These are phyloP conservation scores for Cryomyces minteri DNA, from an alignment of 495 filamentous ascomycete genomes.

Conservation along the genomic window DNA sequence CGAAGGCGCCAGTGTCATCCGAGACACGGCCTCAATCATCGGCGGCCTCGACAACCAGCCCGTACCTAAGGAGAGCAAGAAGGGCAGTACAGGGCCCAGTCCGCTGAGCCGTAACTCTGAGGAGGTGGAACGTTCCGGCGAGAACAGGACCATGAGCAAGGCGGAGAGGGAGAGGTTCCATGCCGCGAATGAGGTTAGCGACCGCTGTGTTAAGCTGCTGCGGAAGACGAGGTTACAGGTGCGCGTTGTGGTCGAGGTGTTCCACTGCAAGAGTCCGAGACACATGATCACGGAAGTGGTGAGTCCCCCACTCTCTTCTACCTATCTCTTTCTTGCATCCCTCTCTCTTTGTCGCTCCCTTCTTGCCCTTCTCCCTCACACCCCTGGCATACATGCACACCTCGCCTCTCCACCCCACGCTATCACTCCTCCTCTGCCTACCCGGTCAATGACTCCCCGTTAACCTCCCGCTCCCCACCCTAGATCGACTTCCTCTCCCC, in stretches of 20 bases:
- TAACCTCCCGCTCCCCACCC: background rate
- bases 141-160: constrained; percentile 17
- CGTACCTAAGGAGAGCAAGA: background rate
- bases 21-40: constrained; percentile 41
- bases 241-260: constrained; percentile 79
- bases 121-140: constrained; percentile 25
- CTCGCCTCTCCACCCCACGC: too few species aligned
- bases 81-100: background rate
- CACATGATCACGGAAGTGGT: constrained; percentile 30
- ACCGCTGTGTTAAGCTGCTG: constrained; percentile 62
- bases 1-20: constrained; percentile 44
- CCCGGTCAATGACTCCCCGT: background rate
- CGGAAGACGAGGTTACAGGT: constrained; percentile 84
- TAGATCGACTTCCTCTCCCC: constrained; percentile 80
- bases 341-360: too few species aligned
- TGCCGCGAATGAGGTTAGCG: constrained; percentile 58
- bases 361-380: too few species aligned
- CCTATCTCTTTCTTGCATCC: background rate
- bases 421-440: background rate
- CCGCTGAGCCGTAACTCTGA: constrained; percentile 9
- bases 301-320: constrained; percentile 3
- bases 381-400: too few species aligned
- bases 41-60: constrained; percentile 8
- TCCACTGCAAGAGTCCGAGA: constrained; percentile 87
- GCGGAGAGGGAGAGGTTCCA: constrained; percentile 60